These are phyloP conservation scores for Wickerhamiella nectarea DNA, from an alignment of 805 yeast genomes.

Conservation along the genomic window DNA sequence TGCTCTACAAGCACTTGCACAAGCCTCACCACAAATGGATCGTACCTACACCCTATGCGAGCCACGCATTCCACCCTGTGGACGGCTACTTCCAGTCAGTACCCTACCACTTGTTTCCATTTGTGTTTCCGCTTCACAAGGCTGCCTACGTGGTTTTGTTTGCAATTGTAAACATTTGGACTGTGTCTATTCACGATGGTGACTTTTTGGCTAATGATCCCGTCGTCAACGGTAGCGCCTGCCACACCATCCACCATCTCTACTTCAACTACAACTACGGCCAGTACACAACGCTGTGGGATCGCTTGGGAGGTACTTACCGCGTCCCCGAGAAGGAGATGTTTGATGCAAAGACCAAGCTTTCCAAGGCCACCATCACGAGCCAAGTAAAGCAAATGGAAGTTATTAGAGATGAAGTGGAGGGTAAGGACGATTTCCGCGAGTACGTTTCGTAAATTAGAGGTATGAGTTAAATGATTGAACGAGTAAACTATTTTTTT, in stretches of 20 bases:
- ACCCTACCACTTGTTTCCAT: constrained; percentile 87
- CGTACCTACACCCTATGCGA: constrained; percentile 95
- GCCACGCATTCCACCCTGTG: constrained; percentile 97
- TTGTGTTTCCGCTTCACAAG: constrained; percentile 86
- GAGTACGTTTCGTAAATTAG: constrained; percentile 37
- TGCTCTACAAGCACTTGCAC: constrained; percentile 72
- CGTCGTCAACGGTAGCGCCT: constrained; percentile 91
- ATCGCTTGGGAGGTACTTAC: constrained; percentile 85
- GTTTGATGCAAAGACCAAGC: constrained; percentile 50
- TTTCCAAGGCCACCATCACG: constrained; percentile 49
- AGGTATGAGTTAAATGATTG: not conserved
- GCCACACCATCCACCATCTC: constrained; percentile 93
- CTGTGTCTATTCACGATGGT: constrained; percentile 97
- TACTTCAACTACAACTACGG: constrained; percentile 98
- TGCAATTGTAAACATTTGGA: constrained; percentile 92
- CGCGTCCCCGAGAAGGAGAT: constrained; percentile 82
- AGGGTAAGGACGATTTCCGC: constrained; percentile 58
- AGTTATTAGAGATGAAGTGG: constrained; percentile 60
- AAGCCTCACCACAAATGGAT: constrained; percentile 99
- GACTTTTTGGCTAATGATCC: constrained; percentile 90
- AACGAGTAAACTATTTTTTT: not conserved
- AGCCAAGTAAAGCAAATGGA: constrained; percentile 66
- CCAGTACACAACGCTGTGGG: constrained; percentile 97
- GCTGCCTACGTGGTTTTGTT: constrained; percentile 67
- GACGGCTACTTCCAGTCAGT: constrained; percentile 89